phyloP scores from a whole-genome alignment of 805 yeast species.

The Wickerhamiella hasegawae region DNA sequence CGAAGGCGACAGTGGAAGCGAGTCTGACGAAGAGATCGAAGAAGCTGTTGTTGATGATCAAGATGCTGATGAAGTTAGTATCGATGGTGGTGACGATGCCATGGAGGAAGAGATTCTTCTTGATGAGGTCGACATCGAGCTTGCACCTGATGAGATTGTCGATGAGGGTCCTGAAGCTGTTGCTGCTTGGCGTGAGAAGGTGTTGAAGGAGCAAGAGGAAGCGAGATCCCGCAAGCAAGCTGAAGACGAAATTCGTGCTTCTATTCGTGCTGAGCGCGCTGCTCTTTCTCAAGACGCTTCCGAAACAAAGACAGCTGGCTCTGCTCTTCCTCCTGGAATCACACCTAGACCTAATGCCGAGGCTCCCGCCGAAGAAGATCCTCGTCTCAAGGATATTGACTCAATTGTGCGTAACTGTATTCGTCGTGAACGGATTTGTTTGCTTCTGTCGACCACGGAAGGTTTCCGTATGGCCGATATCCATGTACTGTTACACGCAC shows the following conservation, averaged over 20 bases:
- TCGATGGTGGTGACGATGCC: constrained; percentile 26
- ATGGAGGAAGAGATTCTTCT: constrained; percentile 36
- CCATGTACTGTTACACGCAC: constrained; percentile 6
- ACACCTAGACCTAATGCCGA: constrained; percentile 4
- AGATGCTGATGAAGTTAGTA: constrained; percentile 14
- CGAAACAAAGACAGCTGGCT: constrained; percentile 1
- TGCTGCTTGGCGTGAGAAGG: constrained; percentile 7
- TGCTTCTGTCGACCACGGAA: constrained; percentile 7
- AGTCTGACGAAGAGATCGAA: constrained; percentile 46
- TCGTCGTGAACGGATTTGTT: constrained; percentile 11
- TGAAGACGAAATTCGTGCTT: neutral
- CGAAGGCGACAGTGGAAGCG: constrained; percentile 36
- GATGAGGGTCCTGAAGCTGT: constrained; percentile 16
- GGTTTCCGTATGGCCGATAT: constrained; percentile 8
- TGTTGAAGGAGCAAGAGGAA: constrained; percentile 2
- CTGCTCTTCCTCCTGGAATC: constrained; percentile 6
- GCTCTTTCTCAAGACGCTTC: neutral
- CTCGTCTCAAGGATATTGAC: constrained; percentile 8
- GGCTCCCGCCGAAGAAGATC: constrained; percentile 1
- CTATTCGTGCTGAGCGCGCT: too few relatives aligned
- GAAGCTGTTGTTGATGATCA: constrained; percentile 34
- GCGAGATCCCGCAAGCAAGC: neutral
- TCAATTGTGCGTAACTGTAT: constrained; percentile 9
- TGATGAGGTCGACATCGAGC: constrained; percentile 11
- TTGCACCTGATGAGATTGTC: constrained; percentile 14